Conservation (phyloP, 2,329 filamentous ascomycete genomes). For the Aspergillus puulaauensis region DNA sequence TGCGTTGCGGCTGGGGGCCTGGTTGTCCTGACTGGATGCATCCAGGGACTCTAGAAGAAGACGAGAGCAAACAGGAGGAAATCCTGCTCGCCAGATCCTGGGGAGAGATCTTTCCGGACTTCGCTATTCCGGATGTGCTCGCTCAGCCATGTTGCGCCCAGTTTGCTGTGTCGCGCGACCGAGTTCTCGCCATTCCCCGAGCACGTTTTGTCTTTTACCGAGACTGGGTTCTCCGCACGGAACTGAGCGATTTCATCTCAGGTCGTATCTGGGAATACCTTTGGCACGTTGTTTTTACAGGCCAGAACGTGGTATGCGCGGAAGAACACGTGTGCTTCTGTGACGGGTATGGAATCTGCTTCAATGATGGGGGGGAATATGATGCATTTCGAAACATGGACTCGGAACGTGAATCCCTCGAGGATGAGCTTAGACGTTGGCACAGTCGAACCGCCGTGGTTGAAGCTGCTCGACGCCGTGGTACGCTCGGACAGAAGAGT, state of each 20-base stretch:
- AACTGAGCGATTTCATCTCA: slow-evolving; percentile 55
- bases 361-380: slow-evolving; percentile 52
- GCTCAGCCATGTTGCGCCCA: slow-evolving; percentile 65
- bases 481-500: slow-evolving; percentile 24
- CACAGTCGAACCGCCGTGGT: slow-evolving; percentile 38
- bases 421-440: slow-evolving; percentile 41
- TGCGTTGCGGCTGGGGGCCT: slow-evolving; percentile 58
- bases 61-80: slow-evolving; percentile 49
- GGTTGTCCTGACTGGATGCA: slow-evolving; percentile 62
- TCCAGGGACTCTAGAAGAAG: slow-evolving; percentile 39
- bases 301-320: slow-evolving; percentile 44
- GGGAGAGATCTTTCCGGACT: slow-evolving; percentile 48
- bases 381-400: slow-evolving; percentile 50
- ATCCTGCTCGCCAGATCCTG: slow-evolving; percentile 46
- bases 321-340: slow-evolving; percentile 61
- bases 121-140: slow-evolving; percentile 49
- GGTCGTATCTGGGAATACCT: slow-evolving; percentile 64
- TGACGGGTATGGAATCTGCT: slow-evolving; percentile 64
- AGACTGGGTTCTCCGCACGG: slow-evolving; percentile 61
- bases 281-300: slow-evolving; percentile 64
- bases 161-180: slow-evolving; percentile 60
- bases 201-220: slow-evolving; percentile 57
- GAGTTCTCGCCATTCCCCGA: slow-evolving; percentile 54
- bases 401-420: slow-evolving; percentile 39
- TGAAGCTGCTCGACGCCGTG: slow-evolving; percentile 25